These are phyloP conservation scores for Nidularia pulvinata DNA, from an alignment of 768 basidiomycete genomes.

Conservation along the genomic window DNA sequence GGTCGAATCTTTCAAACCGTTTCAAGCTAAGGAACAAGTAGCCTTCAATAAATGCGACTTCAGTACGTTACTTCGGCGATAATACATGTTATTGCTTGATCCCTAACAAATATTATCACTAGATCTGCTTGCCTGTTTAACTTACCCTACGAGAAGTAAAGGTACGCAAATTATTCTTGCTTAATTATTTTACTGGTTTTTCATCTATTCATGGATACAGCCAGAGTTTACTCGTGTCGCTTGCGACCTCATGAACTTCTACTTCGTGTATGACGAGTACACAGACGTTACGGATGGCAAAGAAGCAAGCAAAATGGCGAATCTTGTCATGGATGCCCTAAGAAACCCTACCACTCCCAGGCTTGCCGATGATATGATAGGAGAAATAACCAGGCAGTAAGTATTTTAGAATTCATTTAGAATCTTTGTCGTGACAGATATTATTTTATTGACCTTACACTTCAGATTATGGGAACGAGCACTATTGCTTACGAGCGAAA, in stretches of 20 bases:
- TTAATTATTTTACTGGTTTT: no score
- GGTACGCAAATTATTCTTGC: neutral
- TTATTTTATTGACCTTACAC: neutral
- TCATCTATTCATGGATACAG: no score
- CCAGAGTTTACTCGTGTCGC: neutral
- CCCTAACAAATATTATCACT: neutral
- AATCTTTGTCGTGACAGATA: neutral
- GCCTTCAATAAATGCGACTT: constrained; percentile 7
- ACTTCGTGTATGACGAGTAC: constrained; percentile 3
- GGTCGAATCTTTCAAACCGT: constrained; percentile 7
- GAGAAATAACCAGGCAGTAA: constrained; percentile 6
- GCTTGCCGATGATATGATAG: neutral
- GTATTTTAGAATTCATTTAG: neutral
- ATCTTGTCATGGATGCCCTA: neutral
- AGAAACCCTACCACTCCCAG: neutral
- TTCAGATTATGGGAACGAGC: constrained; percentile 19
- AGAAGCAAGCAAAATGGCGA: neutral
- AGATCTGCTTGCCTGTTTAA: constrained; percentile 14
- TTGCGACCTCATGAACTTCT: neutral
- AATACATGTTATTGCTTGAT: neutral
- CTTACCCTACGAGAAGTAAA: constrained; percentile 10
- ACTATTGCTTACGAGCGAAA: constrained; percentile 4
- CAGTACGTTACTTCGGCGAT: constrained; percentile 2
- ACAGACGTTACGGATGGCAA: constrained; percentile 1
- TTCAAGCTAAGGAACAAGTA: constrained; percentile 4